Percentiles rank a stretch among this genome's conserved stretches.
phyloP scores from a whole-genome alignment of 345 rosid genomes.

The Erodium maritimum region DNA sequence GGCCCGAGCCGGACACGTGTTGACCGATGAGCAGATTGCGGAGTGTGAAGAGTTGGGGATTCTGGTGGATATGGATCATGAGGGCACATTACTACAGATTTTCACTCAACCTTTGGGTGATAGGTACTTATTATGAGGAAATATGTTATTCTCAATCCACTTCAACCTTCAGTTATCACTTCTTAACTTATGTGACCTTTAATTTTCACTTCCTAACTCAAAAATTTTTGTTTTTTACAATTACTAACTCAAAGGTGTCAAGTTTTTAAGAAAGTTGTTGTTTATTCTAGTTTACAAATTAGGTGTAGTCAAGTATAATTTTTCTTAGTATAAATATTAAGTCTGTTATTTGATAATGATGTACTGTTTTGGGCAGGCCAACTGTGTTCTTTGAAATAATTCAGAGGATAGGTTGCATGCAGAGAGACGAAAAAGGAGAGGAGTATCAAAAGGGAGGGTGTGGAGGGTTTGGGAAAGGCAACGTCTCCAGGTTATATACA shows the following conservation, averaged over 20 bases:
- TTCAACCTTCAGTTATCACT: too few species aligned
- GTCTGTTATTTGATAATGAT: too few species aligned
- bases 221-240: too few species aligned
- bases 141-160: too few species aligned
- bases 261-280: too few species aligned
- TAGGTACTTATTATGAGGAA: too few species aligned
- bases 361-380: constrained; percentile 42
- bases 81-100: constrained; percentile 88
- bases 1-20: constrained; percentile 57
- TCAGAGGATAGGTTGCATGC: constrained; percentile 80
- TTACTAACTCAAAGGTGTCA: too few species aligned
- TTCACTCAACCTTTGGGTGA: constrained; percentile 89
- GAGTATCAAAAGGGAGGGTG: constrained; percentile 80
- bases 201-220: too few species aligned
- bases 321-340: too few species aligned
- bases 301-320: too few species aligned
- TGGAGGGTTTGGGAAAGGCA: constrained; percentile 93
- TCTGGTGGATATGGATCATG: constrained; percentile 88
- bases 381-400: constrained; percentile 88
- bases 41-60: constrained; percentile 87
- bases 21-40: constrained; percentile 68
- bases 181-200: too few species aligned
- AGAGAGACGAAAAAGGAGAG: constrained; percentile 54
- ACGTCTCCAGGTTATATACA: constrained; percentile 84
- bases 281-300: too few species aligned